Conservation (phyloP, 495 filamentous ascomycete genomes). For the Penicillium antarcticum region DNA sequence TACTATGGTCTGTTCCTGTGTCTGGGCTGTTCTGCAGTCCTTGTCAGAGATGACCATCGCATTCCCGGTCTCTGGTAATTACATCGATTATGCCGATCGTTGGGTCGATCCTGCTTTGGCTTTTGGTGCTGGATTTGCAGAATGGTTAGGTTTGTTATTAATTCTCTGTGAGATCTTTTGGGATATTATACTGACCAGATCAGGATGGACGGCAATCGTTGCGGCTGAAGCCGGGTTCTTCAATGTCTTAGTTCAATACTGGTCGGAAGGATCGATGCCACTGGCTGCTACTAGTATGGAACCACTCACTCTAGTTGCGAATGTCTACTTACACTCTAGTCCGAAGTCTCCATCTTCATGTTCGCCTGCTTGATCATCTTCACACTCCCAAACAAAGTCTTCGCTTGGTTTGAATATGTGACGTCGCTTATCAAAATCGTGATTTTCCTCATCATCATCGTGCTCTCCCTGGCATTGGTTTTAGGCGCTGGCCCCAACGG, state of each 20-base stretch:
- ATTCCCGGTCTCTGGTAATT: constrained; percentile 29
- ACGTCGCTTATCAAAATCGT: constrained; percentile 29
- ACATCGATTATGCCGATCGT: constrained; percentile 33
- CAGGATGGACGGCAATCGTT: constrained; percentile 31
- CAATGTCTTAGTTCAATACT: constrained; percentile 26
- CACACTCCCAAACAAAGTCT: constrained; percentile 20
- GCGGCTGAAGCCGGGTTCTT: constrained; percentile 27
- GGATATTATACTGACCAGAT: constrained; percentile 18
- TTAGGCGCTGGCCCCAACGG: constrained; percentile 28
- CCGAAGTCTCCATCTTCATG: constrained; percentile 26
- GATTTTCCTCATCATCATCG: constrained; percentile 29
- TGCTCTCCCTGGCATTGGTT: constrained; percentile 21
- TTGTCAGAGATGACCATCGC: constrained; percentile 30
- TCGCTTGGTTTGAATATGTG: constrained; percentile 31
- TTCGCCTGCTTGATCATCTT: constrained; percentile 20
- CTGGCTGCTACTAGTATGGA: constrained; percentile 14
- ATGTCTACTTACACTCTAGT: background rate
- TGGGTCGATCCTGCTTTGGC: constrained; percentile 32
- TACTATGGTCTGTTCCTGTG: constrained; percentile 23
- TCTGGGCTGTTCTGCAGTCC: constrained; percentile 28
- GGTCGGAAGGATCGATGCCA: constrained; percentile 21
- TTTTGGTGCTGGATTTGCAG: constrained; percentile 27
- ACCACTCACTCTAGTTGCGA: constrained; percentile 11
- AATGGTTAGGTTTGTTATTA: constrained; percentile 25
- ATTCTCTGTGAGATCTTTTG: constrained; percentile 17